Percentiles rank a stretch among this genome's conserved stretches.
Evolutionary conservation across 345 rosid genomes (phyloP).

Genomic region (Bruguiera sexangula): DNA sequence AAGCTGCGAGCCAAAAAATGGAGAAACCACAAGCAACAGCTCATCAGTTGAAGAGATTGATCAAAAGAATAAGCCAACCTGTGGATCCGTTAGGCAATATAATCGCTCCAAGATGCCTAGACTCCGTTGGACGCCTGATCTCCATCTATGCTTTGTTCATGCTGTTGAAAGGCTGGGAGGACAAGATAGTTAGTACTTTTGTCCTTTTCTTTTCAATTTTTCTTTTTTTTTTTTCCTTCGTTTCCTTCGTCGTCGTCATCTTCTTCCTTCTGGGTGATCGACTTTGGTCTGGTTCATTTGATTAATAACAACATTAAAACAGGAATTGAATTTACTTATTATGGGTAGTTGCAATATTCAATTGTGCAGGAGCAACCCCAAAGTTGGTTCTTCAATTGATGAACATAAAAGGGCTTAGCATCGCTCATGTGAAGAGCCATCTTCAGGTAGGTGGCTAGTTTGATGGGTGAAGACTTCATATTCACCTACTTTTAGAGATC

Average conservation of each 20-base stretch:
- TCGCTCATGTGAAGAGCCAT: slow-evolving; percentile 88
- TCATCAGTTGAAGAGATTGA: slow-evolving; percentile 45
- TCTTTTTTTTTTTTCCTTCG: background rate
- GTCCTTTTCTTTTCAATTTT: background rate
- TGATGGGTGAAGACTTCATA: background rate
- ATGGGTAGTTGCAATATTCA: background rate
- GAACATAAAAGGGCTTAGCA: slow-evolving; percentile 73
- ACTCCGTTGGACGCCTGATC: slow-evolving; percentile 82
- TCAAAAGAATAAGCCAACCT: slow-evolving; percentile 22
- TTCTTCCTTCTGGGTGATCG: background rate
- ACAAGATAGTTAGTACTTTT: slow-evolving; percentile 57
- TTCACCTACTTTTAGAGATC: background rate
- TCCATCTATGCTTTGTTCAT: slow-evolving; percentile 73
- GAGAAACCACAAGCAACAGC: slow-evolving; percentile 46
- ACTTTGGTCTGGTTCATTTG: background rate
- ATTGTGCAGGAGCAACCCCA: slow-evolving; percentile 68
- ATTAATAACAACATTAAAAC: background rate
- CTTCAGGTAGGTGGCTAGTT: slow-evolving; percentile 49
- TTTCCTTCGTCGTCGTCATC: no score
- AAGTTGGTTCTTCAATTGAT: slow-evolving; percentile 77
- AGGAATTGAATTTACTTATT: background rate
- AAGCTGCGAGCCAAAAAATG: slow-evolving; percentile 13
- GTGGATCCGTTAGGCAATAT: slow-evolving; percentile 67
- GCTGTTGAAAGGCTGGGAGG: slow-evolving; percentile 80
- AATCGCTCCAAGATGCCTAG: slow-evolving; percentile 67